A percentile compares a stretch with the other conserved stretches of the same genome.
Conservation (phyloP, 2,329 filamentous ascomycete genomes). For the Pestalotiopsis sp. region DNA sequence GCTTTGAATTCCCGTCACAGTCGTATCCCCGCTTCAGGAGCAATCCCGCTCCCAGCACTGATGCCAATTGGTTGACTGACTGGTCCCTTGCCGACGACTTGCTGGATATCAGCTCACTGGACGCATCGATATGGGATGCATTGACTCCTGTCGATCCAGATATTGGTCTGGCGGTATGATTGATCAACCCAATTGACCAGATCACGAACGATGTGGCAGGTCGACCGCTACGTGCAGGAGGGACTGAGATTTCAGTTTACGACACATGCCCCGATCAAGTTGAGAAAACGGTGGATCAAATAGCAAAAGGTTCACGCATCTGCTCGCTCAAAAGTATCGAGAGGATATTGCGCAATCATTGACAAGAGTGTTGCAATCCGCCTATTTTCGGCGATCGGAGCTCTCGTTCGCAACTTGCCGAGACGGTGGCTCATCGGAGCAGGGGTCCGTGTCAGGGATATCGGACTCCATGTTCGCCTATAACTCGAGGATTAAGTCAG, state of each 20-base stretch:
- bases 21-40: neutral
- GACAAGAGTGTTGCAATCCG: neutral
- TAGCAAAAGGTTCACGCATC: no score
- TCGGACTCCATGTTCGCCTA: neutral
- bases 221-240: no score
- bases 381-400: neutral
- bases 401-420: neutral
- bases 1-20: neutral
- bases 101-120: neutral
- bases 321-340: no score
- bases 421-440: neutral
- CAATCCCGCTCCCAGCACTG: neutral
- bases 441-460: neutral
- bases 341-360: neutral
- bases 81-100: neutral
- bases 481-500: neutral
- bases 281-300: no score
- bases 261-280: no score
- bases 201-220: no score
- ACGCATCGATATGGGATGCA: neutral
- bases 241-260: no score
- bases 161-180: neutral
- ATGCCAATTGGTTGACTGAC: neutral
- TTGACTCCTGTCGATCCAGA: neutral
- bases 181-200: neutral